Evolutionary conservation across 306 rosid genomes (phyloP).

Genomic region (Rubus parviflorus): DNA sequence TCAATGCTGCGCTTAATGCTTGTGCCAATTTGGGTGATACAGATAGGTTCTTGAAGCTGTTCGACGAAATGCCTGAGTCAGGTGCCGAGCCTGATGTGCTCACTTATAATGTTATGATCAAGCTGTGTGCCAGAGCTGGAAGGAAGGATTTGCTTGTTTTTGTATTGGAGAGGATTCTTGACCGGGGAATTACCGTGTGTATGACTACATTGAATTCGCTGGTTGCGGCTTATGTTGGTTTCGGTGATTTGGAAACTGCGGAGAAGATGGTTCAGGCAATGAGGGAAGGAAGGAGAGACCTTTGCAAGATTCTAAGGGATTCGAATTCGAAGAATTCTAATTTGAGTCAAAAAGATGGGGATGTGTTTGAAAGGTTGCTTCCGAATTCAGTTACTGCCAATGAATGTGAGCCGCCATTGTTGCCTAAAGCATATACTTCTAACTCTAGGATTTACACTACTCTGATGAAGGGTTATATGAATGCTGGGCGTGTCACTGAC

Average conservation of each 20-base stretch:
- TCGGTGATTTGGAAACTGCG: slow-evolving; percentile 69
- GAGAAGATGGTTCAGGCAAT: slow-evolving; percentile 86
- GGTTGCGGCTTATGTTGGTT: slow-evolving; percentile 81
- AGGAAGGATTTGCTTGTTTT: slow-evolving; percentile 70
- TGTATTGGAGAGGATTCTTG: slow-evolving; percentile 75
- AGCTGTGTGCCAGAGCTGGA: slow-evolving; percentile 61
- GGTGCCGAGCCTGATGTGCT: slow-evolving; percentile 66
- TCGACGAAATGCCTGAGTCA: slow-evolving; percentile 74
- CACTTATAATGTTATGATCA: slow-evolving; percentile 74
- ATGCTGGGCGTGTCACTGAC: slow-evolving; percentile 71
- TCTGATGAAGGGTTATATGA: slow-evolving; percentile 95
- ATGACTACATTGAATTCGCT: slow-evolving; percentile 73
- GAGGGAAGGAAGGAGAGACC: slow-evolving; percentile 82
- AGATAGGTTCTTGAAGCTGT: slow-evolving; percentile 67
- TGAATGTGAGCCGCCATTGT: slow-evolving; percentile 50
- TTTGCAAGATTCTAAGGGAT: slow-evolving; percentile 60
- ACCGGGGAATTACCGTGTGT: slow-evolving; percentile 57
- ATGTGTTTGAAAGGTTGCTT: slow-evolving; percentile 65
- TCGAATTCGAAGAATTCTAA: slow-evolving; percentile 30
- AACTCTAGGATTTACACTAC: slow-evolving; percentile 84
- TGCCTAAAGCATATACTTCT: slow-evolving; percentile 60
- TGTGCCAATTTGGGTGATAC: slow-evolving; percentile 75
- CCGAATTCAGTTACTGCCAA: slow-evolving; percentile 48
- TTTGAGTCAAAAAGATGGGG: slow-evolving; percentile 1
- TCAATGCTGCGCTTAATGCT: slow-evolving; percentile 82